phyloP scores from a whole-genome alignment of 2,329 filamentous ascomycete species.

The Orbilia brochopaga region DNA sequence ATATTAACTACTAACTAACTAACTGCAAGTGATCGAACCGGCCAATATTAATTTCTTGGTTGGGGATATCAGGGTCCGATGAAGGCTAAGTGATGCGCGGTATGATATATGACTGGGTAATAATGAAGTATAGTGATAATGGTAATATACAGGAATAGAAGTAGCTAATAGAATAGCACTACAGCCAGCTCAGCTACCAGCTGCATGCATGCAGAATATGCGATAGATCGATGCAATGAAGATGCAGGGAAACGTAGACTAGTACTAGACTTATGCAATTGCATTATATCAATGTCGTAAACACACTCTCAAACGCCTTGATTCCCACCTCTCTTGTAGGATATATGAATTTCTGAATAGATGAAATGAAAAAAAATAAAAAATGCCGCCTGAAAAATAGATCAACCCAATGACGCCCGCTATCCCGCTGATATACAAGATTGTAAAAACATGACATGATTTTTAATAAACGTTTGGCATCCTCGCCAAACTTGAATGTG shows the following conservation, averaged over 20 bases:
- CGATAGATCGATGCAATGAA: too few relatives aligned
- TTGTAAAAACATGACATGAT: conserved; percentile 1
- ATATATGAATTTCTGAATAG: neutral
- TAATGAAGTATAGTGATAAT: neutral
- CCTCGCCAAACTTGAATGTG: neutral
- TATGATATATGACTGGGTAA: neutral
- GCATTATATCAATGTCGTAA: neutral
- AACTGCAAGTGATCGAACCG: too few relatives aligned
- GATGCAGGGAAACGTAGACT: too few relatives aligned
- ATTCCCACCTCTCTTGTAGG: neutral
- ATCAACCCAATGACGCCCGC: conserved; percentile 27
- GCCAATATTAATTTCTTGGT: too few relatives aligned
- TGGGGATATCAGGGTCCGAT: neutral
- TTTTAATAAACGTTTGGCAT: conserved; percentile 1
- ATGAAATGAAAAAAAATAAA: conserved; percentile 9
- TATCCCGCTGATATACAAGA: conserved; percentile 25
- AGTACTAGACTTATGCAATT: neutral
- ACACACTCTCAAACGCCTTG: neutral
- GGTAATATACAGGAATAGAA: conserved; percentile 14
- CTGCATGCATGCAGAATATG: too few relatives aligned
- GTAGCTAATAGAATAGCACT: neutral
- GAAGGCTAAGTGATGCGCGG: conserved; percentile 11
- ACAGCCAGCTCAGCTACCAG: too few relatives aligned
- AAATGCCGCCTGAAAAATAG: conserved; percentile 9
- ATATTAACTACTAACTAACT: too few relatives aligned